phyloP scores from a whole-genome alignment of 2,329 filamentous ascomycete genomes.

The Fusarium tricinctum region DNA sequence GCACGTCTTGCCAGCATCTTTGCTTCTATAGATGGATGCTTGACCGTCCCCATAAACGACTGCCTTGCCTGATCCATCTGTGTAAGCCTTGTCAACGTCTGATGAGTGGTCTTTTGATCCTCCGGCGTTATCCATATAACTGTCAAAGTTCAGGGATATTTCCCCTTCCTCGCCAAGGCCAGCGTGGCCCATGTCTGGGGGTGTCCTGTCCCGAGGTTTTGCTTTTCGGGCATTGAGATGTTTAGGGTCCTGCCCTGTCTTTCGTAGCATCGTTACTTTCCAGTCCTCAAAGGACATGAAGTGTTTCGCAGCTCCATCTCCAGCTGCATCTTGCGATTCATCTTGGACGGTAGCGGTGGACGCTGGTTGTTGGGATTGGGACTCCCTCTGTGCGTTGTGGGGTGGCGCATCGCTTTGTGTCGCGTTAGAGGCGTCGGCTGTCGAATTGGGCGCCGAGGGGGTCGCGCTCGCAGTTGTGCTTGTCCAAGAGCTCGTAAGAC shows the following conservation, averaged over 20 bases:
- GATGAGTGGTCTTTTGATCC: conserved; percentile 23
- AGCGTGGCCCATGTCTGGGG: conserved; percentile 78
- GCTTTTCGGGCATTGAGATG: conserved; percentile 74
- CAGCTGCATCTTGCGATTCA: conserved; percentile 28
- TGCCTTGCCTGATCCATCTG: conserved; percentile 54
- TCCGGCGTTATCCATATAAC: conserved; percentile 46
- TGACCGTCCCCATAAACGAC: conserved; percentile 63
- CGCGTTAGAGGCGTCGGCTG: conserved; percentile 1
- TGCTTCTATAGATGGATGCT: conserved; percentile 76
- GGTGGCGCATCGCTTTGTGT: conserved; percentile 20
- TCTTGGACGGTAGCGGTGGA: conserved; percentile 19
- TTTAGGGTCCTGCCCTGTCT: conserved; percentile 80
- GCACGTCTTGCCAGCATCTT: conserved; percentile 96
- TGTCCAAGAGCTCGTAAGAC: conserved; percentile 74
- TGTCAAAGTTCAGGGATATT: conserved; percentile 73
- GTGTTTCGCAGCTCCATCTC: conserved; percentile 56
- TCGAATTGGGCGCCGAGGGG: conserved; percentile 29
- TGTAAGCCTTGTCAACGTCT: conserved; percentile 24
- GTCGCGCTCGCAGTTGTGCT: conserved; percentile 57
- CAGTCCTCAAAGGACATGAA: conserved; percentile 99
- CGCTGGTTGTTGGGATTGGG: conserved; percentile 13
- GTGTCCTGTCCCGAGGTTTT: conserved; percentile 63
- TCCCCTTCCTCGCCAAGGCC: conserved; percentile 89
- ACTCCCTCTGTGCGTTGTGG: conserved; percentile 17
- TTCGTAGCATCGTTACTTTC: conserved; percentile 93